Conservation (phyloP, 306 rosid species). For the Canavalia ensiformis region DNA sequence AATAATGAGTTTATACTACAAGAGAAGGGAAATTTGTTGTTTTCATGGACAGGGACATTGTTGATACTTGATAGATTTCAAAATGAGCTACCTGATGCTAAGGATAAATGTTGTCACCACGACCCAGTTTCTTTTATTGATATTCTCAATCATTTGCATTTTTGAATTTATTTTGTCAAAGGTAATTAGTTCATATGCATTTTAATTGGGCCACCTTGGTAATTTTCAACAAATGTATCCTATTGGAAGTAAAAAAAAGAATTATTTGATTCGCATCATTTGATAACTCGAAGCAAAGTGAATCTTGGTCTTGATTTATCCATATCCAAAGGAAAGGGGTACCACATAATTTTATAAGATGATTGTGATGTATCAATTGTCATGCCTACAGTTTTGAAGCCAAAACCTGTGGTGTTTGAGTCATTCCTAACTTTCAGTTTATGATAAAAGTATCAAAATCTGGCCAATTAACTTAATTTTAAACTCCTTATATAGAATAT, state of each 20-base stretch:
- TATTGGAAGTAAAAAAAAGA: neutral
- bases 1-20: neutral
- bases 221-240: neutral
- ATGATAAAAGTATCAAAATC: slow-evolving; percentile 12
- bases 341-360: neutral
- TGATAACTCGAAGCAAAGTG: neutral
- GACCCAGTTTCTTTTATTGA: neutral
- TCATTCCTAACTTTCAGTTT: slow-evolving; percentile 30
- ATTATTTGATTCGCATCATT: slow-evolving; percentile 1
- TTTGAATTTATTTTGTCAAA: neutral
- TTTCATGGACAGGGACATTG: slow-evolving; percentile 1
- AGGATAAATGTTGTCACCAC: slow-evolving; percentile 5
- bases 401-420: neutral
- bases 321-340: slow-evolving; percentile 27
- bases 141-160: neutral
- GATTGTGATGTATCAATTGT: neutral
- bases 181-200: neutral
- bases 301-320: slow-evolving; percentile 1
- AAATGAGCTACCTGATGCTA: slow-evolving; percentile 4
- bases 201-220: slow-evolving; percentile 1
- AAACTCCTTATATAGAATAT: slow-evolving; percentile 26
- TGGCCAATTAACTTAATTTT: slow-evolving; percentile 6
- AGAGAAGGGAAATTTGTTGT: neutral
- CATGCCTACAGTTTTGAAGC: neutral
- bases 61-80: slow-evolving; percentile 8